These are phyloP conservation scores for Syncephalastrum monosporum DNA, from an alignment of 371 early-diverging fungal genomes.

Conservation along the genomic window DNA sequence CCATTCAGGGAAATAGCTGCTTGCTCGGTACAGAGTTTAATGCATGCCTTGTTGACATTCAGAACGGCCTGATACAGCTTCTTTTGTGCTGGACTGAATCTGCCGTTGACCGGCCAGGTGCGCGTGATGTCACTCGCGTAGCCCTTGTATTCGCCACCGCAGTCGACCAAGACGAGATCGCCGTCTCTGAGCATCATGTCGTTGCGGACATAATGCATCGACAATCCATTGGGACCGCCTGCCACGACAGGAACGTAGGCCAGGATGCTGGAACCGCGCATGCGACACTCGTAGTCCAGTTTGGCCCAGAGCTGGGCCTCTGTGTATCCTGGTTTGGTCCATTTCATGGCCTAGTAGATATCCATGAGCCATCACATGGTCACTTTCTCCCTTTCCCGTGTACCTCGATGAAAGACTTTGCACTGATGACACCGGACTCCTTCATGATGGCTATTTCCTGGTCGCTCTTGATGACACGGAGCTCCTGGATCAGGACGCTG, in stretches of 20 bases:
- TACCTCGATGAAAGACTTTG: slow-evolving; percentile 74
- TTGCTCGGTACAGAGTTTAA: slow-evolving; percentile 77
- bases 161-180: slow-evolving; percentile 88
- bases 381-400: neutral
- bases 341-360: slow-evolving; percentile 57
- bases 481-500: slow-evolving; percentile 63
- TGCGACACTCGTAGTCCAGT: slow-evolving; percentile 74
- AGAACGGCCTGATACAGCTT: slow-evolving; percentile 87
- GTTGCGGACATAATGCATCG: slow-evolving; percentile 94
- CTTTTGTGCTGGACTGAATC: slow-evolving; percentile 76
- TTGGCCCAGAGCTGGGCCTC: slow-evolving; percentile 81
- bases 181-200: slow-evolving; percentile 76
- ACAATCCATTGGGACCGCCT: slow-evolving; percentile 86
- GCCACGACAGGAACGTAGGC: slow-evolving; percentile 98
- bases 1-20: slow-evolving; percentile 75
- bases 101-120: slow-evolving; percentile 93
- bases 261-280: slow-evolving; percentile 71
- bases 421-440: slow-evolving; percentile 73
- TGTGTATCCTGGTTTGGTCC: slow-evolving; percentile 65
- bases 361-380: neutral
- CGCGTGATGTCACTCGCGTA: slow-evolving; percentile 94
- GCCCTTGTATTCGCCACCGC: slow-evolving; percentile 86
- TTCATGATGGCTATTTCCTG: slow-evolving; percentile 81
- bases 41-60: slow-evolving; percentile 82
- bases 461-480: slow-evolving; percentile 76